A percentile compares a stretch with the other conserved stretches of the same genome.
These are phyloP conservation scores for Boletus speciosus DNA, from an alignment of 768 basidiomycete genomes.

Conservation along the genomic window DNA sequence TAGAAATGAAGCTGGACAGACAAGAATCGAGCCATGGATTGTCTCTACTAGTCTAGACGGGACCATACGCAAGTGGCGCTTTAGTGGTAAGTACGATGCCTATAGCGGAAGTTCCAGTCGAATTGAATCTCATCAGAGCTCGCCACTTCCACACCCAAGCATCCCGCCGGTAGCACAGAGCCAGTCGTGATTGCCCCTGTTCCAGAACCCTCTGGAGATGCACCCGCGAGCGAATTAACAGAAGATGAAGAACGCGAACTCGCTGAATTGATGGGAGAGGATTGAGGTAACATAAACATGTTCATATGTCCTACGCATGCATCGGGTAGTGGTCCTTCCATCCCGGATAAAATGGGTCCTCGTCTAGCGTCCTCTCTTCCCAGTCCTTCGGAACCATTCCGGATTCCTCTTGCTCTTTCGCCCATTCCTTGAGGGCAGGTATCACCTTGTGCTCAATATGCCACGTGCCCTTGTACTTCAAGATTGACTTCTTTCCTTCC, in stretches of 20 bases:
- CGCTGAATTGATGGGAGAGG: conserved; percentile 65
- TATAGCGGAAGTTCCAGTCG: neutral
- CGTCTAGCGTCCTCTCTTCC: conserved; percentile 47
- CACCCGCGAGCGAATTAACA: conserved; percentile 48
- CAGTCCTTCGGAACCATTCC: conserved; percentile 46
- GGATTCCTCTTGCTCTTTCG: conserved; percentile 45
- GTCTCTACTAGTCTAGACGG: conserved; percentile 82
- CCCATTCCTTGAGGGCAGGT: conserved; percentile 46
- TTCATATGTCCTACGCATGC: conserved; percentile 8
- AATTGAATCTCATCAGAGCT: conserved; percentile 21
- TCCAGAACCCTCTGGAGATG: conserved; percentile 26
- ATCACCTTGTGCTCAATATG: conserved; percentile 43
- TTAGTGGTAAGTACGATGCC: conserved; percentile 46
- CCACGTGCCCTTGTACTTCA: conserved; percentile 43
- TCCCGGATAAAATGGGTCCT: conserved; percentile 50
- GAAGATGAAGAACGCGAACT: conserved; percentile 91
- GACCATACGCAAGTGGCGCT: conserved; percentile 82
- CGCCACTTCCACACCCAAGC: conserved; percentile 21
- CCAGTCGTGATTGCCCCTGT: conserved; percentile 24
- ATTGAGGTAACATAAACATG: conserved; percentile 9
- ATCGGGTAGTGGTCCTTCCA: conserved; percentile 34
- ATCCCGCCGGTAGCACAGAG: conserved; percentile 16
- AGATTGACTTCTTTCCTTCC: conserved; percentile 37
- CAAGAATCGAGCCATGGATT: conserved; percentile 73
- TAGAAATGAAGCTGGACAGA: conserved; percentile 41